Conservation (phyloP, 1,139 yeast species). For the Yamadazyma sp. region DNA sequence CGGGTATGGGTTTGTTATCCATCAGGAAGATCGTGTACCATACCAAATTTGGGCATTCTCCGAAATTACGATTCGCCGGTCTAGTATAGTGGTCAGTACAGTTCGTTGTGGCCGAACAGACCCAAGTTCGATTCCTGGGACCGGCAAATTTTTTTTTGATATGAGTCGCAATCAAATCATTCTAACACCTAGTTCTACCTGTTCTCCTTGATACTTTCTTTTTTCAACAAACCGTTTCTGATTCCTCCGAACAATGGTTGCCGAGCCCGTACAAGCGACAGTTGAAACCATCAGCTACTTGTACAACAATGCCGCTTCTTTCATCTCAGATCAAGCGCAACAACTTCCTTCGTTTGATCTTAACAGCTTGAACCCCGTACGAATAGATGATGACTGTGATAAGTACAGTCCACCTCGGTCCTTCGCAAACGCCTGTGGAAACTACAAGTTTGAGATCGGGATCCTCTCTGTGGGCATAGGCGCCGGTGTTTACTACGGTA, state of each 20-base stretch:
- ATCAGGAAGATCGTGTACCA: too few relatives aligned
- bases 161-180: too few relatives aligned
- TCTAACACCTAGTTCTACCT: too few relatives aligned
- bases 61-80: conserved; percentile 26
- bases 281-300: conserved; percentile 28
- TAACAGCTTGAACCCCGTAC: conserved; percentile 1
- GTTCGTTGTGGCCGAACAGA: conserved; percentile 57
- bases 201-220: background rate
- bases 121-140: conserved; percentile 62
- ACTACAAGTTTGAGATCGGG: conserved; percentile 18
- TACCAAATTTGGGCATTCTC: too few relatives aligned
- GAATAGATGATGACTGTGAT: background rate
- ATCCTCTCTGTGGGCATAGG: conserved; percentile 34
- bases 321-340: conserved; percentile 16
- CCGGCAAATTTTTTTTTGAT: conserved; percentile 40
- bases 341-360: conserved; percentile 11
- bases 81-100: conserved; percentile 57
- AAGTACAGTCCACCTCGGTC: background rate
- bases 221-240: background rate
- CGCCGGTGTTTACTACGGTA: conserved; percentile 17
- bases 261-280: conserved; percentile 48
- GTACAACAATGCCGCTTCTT: conserved; percentile 25
- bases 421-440: conserved; percentile 10
- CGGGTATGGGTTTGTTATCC: too few relatives aligned
- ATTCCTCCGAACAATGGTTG: conserved; percentile 31